Evolutionary conservation across 179 eudicot species (phyloP).

Genomic region (Corrigiola litoralis): DNA sequence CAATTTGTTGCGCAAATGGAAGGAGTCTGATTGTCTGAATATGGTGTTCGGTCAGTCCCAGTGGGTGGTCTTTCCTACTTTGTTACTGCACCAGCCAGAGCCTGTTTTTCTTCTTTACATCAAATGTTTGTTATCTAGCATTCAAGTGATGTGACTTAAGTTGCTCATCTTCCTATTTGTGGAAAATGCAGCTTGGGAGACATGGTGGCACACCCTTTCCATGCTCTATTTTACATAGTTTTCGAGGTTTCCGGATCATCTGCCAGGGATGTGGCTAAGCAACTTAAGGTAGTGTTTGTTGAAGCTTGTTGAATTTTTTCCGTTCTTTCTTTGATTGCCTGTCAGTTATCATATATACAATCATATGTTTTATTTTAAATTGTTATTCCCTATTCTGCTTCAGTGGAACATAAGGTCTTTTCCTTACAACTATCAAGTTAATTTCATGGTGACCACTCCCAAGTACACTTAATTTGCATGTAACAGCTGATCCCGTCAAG

Average conservation of each 20-base stretch:
- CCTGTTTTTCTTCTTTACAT: background rate
- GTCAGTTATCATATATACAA: background rate
- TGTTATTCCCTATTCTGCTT: no score
- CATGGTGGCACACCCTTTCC: constrained; percentile 79
- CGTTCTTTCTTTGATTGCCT: background rate
- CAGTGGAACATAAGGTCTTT: no score
- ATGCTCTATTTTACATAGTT: constrained; percentile 68
- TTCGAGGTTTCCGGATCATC: constrained; percentile 88
- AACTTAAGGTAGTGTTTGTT: constrained; percentile 49
- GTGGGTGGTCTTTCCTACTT: constrained; percentile 88
- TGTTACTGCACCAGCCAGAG: constrained; percentile 86
- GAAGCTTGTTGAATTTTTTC: background rate
- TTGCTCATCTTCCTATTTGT: constrained; percentile 11
- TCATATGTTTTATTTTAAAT: background rate
- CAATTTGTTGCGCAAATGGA: constrained; percentile 74
- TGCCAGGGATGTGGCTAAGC: constrained; percentile 79
- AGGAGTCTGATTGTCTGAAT: constrained; percentile 78
- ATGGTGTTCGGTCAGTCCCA: constrained; percentile 63
- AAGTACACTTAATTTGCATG: no score
- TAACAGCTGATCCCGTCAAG: no score
- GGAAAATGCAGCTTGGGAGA: constrained; percentile 59
- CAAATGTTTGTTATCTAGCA: background rate
- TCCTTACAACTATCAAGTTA: no score
- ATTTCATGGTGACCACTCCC: no score
- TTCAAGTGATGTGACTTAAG: background rate